Base-by-base conservation (phyloP, 805 yeast genomes). In the Dipodascopsis uninucleata region DNA sequence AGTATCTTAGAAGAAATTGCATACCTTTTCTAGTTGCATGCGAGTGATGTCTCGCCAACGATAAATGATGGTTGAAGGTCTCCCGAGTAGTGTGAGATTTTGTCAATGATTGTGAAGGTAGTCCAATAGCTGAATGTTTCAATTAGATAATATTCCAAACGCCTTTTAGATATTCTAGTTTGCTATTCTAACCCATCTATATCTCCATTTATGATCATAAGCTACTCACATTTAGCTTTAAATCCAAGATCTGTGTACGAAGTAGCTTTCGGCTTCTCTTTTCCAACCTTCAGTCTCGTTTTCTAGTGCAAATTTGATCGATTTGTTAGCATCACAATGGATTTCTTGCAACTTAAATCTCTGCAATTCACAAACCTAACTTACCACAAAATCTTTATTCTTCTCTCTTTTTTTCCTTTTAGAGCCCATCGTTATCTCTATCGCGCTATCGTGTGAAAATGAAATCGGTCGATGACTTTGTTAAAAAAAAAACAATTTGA, bases 221-320 rank as follows among this genome's bases (percentile, higher is more conserved):
- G 6, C 16, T 17, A 16, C 38, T 14, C 37, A 52, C 55, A 41
- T 58, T 79, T 84, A 8, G 95, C 80, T 34, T 75, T 76, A 66
- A 90, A 90, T 0, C 94, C 82, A 0, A 95, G 86, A 55, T 84
- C 90, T 3, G 98, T 93, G 46, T 74, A 77, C 61, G 87, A 86
- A 16, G 79, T 76, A 4, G 88, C 79, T 52, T 77, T 78, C 4
- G 79, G 78, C 16, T 78, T 77, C 2, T 82, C 70, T 64, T 93
- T 93, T 45, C 98, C 98, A 26, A 93, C 97, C 59, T 76, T 82
- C 41, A 93, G 75, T 70, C 86, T 90, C 47, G 79, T 72, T 63
- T 87, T 87, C 59, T 70, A 57, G 14, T 10, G 12, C 18, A 16
- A 18, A 23, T 26, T 31, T 21, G 36, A 32, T 31, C 37, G 31